Conservation (phyloP, 352 stramenopile species). For the Saprolegnia diclina region DNA sequence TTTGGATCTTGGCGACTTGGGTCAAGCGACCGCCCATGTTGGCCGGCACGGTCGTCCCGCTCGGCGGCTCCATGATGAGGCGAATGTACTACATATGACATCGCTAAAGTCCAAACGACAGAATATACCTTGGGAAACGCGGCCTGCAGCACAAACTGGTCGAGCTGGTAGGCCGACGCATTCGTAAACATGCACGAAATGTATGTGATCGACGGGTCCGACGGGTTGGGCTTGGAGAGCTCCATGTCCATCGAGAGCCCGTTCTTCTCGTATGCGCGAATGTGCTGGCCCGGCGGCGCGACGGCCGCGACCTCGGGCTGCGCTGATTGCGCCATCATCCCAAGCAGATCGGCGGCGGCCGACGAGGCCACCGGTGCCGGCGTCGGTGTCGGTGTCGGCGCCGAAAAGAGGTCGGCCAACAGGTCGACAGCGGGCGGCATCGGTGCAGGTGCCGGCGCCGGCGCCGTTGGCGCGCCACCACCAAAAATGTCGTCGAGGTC, state of each 20-base stretch:
- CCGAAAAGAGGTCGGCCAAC: conserved; percentile 92
- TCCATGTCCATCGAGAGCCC: conserved; percentile 90
- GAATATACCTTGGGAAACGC: conserved; percentile 87
- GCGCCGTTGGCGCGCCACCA: conserved; percentile 35
- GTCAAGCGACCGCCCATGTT: conserved; percentile 80
- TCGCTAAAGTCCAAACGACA: too few relatives aligned
- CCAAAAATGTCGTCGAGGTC: conserved; percentile 96
- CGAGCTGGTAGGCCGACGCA: conserved; percentile 71
- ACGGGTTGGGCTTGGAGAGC: conserved; percentile 89
- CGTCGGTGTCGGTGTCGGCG: conserved; percentile 29
- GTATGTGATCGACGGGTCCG: conserved; percentile 88
- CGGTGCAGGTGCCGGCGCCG: conserved; percentile 27
- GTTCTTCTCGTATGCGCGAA: conserved; percentile 95
- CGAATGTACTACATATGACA: conserved; percentile 94
- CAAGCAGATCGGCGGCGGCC: conserved; percentile 1
- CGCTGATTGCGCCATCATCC: conserved; percentile 28
- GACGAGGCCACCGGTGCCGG: conserved; percentile 28
- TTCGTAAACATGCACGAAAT: conserved; percentile 93
- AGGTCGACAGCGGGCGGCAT: conserved; percentile 72
- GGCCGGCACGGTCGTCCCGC: conserved; percentile 84
- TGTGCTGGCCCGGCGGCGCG: conserved; percentile 38
- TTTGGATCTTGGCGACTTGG: conserved; percentile 95
- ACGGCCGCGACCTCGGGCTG: conserved; percentile 28
- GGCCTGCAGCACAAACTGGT: conserved; percentile 91
- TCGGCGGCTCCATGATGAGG: conserved; percentile 97